A percentile compares a stretch with the other conserved stretches of the same genome.
These are phyloP conservation scores for Cercospora beticola DNA, from an alignment of 2,329 filamentous ascomycete genomes.

Conservation along the genomic window DNA sequence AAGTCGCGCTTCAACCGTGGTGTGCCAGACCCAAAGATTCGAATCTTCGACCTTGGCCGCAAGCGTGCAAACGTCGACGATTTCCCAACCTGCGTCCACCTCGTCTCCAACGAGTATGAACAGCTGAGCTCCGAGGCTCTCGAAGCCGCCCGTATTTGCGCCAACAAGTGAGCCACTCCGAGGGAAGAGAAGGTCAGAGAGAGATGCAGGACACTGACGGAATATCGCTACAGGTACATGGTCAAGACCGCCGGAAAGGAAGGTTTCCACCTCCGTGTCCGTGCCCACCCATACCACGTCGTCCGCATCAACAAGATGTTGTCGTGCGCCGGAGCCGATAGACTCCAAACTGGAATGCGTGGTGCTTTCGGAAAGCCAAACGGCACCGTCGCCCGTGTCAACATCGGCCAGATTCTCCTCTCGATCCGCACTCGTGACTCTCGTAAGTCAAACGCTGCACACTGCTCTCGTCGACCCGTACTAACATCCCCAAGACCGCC, in stretches of 20 bases:
- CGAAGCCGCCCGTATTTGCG: conserved; percentile 99
- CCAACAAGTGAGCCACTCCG: conserved; percentile 77
- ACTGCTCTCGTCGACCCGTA: neutral
- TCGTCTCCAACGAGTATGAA: conserved; percentile 99
- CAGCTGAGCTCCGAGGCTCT: conserved; percentile 99
- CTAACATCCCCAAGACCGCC: conserved; percentile 63
- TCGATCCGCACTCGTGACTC: conserved; percentile 95
- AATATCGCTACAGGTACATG: conserved; percentile 54
- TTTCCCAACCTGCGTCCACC: conserved; percentile 98
- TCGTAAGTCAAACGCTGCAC: conserved; percentile 56
- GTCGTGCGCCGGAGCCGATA: conserved; percentile 99
- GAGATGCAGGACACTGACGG: conserved; percentile 3
- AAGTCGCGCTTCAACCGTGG: conserved; percentile 99
- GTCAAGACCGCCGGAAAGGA: conserved; percentile 69
- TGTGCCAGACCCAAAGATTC: conserved; percentile 64
- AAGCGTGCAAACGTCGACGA: conserved; percentile 99
- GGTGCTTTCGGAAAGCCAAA: conserved; percentile 99
- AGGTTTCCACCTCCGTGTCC: conserved; percentile 69
- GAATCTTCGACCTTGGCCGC: conserved; percentile 71
- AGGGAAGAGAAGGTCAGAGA: conserved; percentile 2
- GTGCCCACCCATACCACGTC: conserved; percentile 99
- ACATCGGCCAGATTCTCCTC: conserved; percentile 99
- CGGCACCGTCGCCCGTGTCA: conserved; percentile 98
- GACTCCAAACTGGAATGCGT: conserved; percentile 99
- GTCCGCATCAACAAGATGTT: conserved; percentile 99